Percentiles rank a stretch among this genome's conserved stretches.
phyloP scores from a whole-genome alignment of 2,329 filamentous ascomycete species.

The Sporothrix pseudoabietina region DNA sequence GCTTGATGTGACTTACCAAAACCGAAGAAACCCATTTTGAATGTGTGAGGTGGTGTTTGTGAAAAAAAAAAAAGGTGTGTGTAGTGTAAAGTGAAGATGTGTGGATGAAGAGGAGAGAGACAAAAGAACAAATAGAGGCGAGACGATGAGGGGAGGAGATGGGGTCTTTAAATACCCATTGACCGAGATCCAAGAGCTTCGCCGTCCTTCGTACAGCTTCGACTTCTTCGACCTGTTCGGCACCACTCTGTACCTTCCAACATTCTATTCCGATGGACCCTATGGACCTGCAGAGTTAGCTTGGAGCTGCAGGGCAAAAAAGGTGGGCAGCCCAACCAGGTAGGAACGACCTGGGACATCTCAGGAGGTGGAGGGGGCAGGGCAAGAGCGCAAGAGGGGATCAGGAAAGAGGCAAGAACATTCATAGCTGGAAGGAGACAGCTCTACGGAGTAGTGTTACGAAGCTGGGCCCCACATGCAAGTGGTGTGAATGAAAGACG shows the following conservation, averaged over 20 bases:
- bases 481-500: not conserved
- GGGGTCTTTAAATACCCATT: conserved; percentile 31
- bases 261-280: not conserved
- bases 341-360: conserved; percentile 19
- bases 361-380: not conserved
- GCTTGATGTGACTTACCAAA: conserved; percentile 29
- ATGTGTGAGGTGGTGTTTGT: not conserved
- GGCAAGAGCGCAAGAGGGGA: not conserved
- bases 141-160: conserved; percentile 17
- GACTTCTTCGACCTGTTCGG: not conserved
- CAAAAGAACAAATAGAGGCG: not conserved
- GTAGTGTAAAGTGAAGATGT: conserved; percentile 3
- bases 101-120: conserved; percentile 15
- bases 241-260: not conserved
- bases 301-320: not conserved
- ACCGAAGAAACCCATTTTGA: conserved; percentile 35
- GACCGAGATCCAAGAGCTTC: conserved; percentile 7
- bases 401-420: not conserved
- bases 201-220: not conserved
- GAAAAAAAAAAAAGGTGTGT: not conserved
- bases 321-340: conserved; percentile 10
- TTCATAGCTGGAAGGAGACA: not conserved
- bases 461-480: conserved; percentile 12
- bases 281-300: not conserved
- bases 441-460: not conserved